Evolutionary conservation across 148 eudicot genomes (phyloP), one percentile per base, ranked within the genome.

Genomic region (Rhododendron williamsianum): DNA sequence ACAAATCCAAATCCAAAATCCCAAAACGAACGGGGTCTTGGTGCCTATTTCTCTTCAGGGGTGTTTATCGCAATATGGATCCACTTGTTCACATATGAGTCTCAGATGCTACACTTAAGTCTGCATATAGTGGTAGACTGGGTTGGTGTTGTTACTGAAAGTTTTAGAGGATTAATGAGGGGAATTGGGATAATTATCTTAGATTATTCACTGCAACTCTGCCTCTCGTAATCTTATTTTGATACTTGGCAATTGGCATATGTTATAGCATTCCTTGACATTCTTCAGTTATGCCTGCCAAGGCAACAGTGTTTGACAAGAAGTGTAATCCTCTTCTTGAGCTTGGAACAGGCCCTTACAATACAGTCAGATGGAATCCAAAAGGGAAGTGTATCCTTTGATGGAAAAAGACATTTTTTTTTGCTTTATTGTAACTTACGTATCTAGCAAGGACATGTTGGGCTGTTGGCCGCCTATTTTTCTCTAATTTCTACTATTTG

Each of bases 311-410:
- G 56, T 97, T 97, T 89, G 96, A 97, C 92, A 91, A 89, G 92
- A 97, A 97, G 91, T 94, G 98, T 93, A 93, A 95, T 83, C 98
- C 98, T 78, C 85, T 97, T 38, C 89, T 97, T 81, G 96, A 97
- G 87, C 99, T 97, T 84, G 99, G 99, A 83, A 88, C 89, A 49
- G 99, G 99, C 80, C 99, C 99, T 35, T 97, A 95, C 91, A 97
- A 97, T 87, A 97, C 99, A 83, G 89, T 97, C 91, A 88, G 92
- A 84, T 95, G 98, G 99, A 97, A 97, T 88, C 99, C 98, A 43
- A 95, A 91, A 89, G 99, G 99, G 87, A 95, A 90, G 90, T 95
- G 99, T 97, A 97, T 97, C 93, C 98, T 95, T 87, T 83, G 81
- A 60, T 58, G 56, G 72, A 46, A 56, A 84, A 58, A 5, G 25